Evolutionary conservation across 169 alveolate genomes (phyloP), one percentile per base, ranked within the genome.

Genomic region (Toxoplasma gondii): DNA sequence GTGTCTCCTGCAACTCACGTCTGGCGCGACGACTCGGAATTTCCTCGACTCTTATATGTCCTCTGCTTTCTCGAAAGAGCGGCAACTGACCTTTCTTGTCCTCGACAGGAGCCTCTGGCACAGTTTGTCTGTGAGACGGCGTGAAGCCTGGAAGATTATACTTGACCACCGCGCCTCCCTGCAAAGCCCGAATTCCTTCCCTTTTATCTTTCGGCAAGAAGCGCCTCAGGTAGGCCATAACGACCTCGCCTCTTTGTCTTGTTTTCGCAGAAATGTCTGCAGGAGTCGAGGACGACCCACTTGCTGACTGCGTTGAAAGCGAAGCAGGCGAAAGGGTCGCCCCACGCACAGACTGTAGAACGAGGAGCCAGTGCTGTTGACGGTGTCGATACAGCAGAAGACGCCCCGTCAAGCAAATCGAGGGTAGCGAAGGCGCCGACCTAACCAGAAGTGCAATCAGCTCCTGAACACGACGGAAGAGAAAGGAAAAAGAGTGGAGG

Each of bases 291-390:
- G 78, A 29, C 78, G 78, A 29, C 34, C 36, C 78, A 24, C 34
- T 29, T 0, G 36, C 34, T 17, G 69, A 54, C 34, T 24, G 29
- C 34, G 78, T 0, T 4, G 78, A 22, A 31, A 82, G 67, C 70
- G 90, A 9, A 12, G 29, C 19, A 64, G 67, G 69, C 69, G 90
- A 41, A 82, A 82, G 53, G 24, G 36, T 17, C 24, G 90, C 90
- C 5, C 36, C 90, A 44, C 41, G 90, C 69, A 82, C 90, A 27
- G 44, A 29, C 64, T 82, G 27, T 12, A 82, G 90, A 31, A 82
- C 64, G 34, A 82, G 90, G 7, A 82, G 90, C 90, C 90, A 82
- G 38, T 43, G 90, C 90, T 82, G 90, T 49, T 82, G 90, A 0
- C 90, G 53, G 64, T 82, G 36, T 12, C 90, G 90, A 36, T 82